Conservation (phyloP, 139 green algal species). For the Chlorella sp. region DNA sequence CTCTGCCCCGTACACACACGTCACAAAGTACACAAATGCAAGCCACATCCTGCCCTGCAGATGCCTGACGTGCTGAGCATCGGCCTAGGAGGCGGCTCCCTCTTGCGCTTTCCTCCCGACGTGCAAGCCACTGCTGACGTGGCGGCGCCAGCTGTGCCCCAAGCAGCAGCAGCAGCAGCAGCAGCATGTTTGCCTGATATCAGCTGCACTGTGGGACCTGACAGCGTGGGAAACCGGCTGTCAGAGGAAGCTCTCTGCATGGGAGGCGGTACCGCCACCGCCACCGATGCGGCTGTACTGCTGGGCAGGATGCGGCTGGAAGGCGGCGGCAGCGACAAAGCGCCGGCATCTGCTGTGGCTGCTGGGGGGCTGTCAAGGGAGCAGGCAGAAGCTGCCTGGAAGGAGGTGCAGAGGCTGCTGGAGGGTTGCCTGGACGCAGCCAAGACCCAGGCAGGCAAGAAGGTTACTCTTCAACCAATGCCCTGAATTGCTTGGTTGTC, state of each 20-base stretch:
- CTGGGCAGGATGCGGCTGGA: slow-evolving; percentile 37
- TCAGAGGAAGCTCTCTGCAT: slow-evolving; percentile 23
- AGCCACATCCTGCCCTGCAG: neutral
- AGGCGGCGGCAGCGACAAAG: neutral
- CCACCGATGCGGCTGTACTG: slow-evolving; percentile 53
- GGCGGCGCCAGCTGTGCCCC: neutral
- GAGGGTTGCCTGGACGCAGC: slow-evolving; percentile 14
- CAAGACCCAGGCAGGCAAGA: slow-evolving; percentile 37
- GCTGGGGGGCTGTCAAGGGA: neutral
- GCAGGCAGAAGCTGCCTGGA: slow-evolving; percentile 27
- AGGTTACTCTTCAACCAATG: too few relatives aligned
- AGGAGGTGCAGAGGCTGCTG: slow-evolving; percentile 42
- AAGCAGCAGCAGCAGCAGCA: neutral
- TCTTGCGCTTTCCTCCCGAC: neutral
- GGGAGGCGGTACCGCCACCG: slow-evolving; percentile 40
- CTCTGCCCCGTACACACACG: too few relatives aligned
- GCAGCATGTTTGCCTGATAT: too few relatives aligned
- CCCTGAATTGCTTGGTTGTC: too few relatives aligned
- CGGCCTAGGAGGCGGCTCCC: slow-evolving; percentile 46
- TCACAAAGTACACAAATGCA: too few relatives aligned
- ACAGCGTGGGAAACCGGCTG: slow-evolving; percentile 47
- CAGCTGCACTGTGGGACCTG: slow-evolving; percentile 45
- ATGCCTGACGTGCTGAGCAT: slow-evolving; percentile 51
- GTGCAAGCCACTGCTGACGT: neutral
- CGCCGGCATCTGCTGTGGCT: neutral